Evolutionary conservation across 31 red algal species (phyloP).

Genomic region (Odonthalia washingtoniensis): DNA sequence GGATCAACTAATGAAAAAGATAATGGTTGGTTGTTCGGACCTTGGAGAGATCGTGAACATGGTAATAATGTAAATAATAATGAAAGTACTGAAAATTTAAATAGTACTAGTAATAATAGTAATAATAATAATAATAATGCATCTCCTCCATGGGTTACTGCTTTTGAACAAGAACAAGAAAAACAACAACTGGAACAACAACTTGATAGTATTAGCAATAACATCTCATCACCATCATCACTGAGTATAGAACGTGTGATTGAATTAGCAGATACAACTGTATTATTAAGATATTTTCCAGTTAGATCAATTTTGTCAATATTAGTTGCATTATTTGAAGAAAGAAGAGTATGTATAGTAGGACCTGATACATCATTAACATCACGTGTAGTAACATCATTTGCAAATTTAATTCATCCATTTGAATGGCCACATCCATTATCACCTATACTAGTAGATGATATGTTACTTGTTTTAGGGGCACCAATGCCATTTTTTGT

Average conservation of each 20-base stretch:
- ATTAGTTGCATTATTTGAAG: slow-evolving; percentile 57
- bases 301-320: slow-evolving; percentile 45
- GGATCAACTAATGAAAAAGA: no score
- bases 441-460: slow-evolving; percentile 41
- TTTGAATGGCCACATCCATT: slow-evolving; percentile 69
- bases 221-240: not conserved
- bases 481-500: slow-evolving; percentile 63
- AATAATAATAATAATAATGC: no score
- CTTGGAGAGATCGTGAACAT: no score
- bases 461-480: slow-evolving; percentile 34
- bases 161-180: no score
- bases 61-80: no score
- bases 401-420: slow-evolving; percentile 48
- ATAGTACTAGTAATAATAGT: no score
- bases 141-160: no score
- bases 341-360: slow-evolving; percentile 54
- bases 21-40: no score
- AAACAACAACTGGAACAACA: not conserved
- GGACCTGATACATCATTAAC: slow-evolving; percentile 30
- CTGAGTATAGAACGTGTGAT: not conserved
- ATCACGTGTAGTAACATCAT: slow-evolving; percentile 47
- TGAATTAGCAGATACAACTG: slow-evolving; percentile 46
- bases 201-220: slow-evolving; percentile 2
- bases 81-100: no score
- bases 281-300: slow-evolving; percentile 48